Percentiles rank a stretch among this genome's conserved stretches.
These are phyloP conservation scores for Odontarrhena argentea DNA, from an alignment of 345 rosid species.

Conservation along the genomic window DNA sequence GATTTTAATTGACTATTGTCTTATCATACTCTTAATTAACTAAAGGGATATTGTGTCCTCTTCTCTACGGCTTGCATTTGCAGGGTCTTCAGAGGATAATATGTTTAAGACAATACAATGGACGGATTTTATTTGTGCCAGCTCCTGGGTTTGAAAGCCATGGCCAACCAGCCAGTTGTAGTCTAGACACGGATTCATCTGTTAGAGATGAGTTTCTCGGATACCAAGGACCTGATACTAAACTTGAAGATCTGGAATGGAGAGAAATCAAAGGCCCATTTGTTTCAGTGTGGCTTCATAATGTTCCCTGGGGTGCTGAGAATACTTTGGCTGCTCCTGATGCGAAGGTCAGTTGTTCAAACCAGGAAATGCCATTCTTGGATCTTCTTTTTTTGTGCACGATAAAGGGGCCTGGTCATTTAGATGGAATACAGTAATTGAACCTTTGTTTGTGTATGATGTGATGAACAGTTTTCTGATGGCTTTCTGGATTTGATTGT, in stretches of 20 bases:
- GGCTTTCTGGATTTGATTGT: constrained; percentile 85
- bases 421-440: not conserved
- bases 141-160: constrained; percentile 85
- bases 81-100: constrained; percentile 79
- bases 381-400: not conserved
- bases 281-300: constrained; percentile 94
- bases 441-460: constrained; percentile 2
- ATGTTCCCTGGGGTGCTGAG: constrained; percentile 94
- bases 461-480: constrained; percentile 72
- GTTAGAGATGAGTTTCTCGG: constrained; percentile 39
- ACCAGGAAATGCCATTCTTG: not conserved
- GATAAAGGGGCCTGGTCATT: constrained; percentile 4
- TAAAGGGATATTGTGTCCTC: not conserved
- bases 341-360: constrained; percentile 66
- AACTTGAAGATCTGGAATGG: constrained; percentile 59
- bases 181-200: constrained; percentile 40
- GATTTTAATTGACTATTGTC: not conserved
- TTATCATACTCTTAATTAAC: not conserved
- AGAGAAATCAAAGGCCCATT: constrained; percentile 87
- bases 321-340: constrained; percentile 84
- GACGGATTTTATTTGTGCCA: constrained; percentile 77
- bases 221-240: constrained; percentile 69
- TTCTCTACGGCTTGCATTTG: constrained; percentile 21
- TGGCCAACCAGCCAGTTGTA: constrained; percentile 63
- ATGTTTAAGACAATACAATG: constrained; percentile 67